phyloP scores from a whole-genome alignment of 139 green algal species.

The Chlamydomonas asymmetrica region DNA sequence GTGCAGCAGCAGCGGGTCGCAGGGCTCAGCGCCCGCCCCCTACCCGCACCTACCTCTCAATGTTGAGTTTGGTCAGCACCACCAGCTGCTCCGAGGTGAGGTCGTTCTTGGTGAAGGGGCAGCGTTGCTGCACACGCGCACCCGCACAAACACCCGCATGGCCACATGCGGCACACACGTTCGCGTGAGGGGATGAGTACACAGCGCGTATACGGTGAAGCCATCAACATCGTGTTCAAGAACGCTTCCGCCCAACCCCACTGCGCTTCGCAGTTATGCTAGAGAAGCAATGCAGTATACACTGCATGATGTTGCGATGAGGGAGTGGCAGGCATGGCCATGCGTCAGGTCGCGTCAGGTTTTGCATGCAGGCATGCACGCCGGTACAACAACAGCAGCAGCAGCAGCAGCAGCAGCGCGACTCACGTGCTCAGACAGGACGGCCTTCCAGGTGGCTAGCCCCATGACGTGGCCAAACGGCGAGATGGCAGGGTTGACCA shows the following conservation, averaged over 20 bases:
- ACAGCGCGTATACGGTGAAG: too few relatives aligned
- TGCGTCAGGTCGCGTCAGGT: neutral
- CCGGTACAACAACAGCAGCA: too few relatives aligned
- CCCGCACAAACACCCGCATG: neutral
- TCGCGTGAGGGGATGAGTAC: neutral
- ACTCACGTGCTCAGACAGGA: conserved; percentile 66
- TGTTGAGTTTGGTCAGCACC: conserved; percentile 76
- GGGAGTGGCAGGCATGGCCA: neutral
- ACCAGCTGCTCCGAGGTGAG: conserved; percentile 74
- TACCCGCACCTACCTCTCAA: too few relatives aligned
- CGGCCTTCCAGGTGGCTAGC: conserved; percentile 86
- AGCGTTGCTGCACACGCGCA: conserved; percentile 47
- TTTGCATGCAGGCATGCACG: too few relatives aligned
- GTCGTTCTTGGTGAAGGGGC: conserved; percentile 90
- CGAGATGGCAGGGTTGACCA: conserved; percentile 78
- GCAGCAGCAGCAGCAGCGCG: neutral
- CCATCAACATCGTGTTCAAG: too few relatives aligned
- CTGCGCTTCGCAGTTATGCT: neutral
- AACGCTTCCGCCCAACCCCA: neutral
- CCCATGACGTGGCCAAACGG: conserved; percentile 86
- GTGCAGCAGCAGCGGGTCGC: too few relatives aligned
- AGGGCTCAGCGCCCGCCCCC: too few relatives aligned
- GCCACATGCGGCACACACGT: neutral
- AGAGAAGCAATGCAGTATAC: neutral
- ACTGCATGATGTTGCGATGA: neutral